Evolutionary conservation across 1,139 yeast species (phyloP).

Genomic region (Taiozyma sp.): DNA sequence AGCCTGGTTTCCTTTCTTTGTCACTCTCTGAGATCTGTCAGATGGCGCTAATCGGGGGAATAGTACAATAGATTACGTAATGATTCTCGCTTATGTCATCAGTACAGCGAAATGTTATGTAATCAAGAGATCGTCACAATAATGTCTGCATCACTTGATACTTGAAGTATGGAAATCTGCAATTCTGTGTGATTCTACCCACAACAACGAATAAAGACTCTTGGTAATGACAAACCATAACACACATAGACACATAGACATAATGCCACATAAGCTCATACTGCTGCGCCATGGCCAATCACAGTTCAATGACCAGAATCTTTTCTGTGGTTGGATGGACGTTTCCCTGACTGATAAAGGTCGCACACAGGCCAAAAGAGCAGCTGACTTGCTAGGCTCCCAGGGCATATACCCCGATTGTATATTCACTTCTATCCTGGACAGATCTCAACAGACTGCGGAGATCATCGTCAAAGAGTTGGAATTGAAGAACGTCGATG

Average conservation of each 20-base stretch:
- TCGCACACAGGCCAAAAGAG: conserved; percentile 50
- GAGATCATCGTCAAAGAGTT: conserved; percentile 56
- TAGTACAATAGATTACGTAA: background rate
- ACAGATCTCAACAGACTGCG: conserved; percentile 64
- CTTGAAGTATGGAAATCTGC: background rate
- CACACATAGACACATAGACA: background rate
- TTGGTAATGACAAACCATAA: background rate
- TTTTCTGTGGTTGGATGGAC: conserved; percentile 85
- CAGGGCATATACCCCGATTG: conserved; percentile 42
- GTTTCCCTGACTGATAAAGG: conserved; percentile 60
- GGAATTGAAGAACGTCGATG: conserved; percentile 85
- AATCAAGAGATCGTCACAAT: background rate
- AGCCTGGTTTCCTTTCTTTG: background rate
- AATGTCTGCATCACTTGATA: background rate
- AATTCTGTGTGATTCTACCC: background rate
- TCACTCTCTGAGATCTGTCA: background rate
- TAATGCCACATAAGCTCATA: conserved; percentile 32
- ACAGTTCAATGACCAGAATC: conserved; percentile 62
- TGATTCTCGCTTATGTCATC: background rate
- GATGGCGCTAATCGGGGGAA: background rate
- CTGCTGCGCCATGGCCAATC: conserved; percentile 74
- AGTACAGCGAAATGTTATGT: background rate
- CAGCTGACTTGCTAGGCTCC: conserved; percentile 46
- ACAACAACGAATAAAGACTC: background rate
- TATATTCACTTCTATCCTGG: conserved; percentile 59